Evolutionary conservation across 345 rosid genomes (phyloP).

Genomic region (Clarkia xantiana): DNA sequence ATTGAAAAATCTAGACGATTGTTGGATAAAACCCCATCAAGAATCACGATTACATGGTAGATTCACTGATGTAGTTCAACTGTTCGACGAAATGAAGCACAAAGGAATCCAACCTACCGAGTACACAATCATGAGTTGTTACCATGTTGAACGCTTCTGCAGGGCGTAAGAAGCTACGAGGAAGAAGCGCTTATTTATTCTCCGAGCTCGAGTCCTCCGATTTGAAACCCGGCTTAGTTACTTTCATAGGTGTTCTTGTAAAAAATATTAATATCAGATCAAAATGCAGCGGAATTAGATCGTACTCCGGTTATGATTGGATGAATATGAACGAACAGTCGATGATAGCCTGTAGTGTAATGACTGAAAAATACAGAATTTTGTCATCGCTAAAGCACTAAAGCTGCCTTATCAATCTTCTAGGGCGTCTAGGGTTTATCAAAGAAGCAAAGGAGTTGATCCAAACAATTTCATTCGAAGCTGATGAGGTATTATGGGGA

Average conservation of each 20-base stretch:
- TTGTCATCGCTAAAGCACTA: conserved; percentile 59
- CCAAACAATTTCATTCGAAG: conserved; percentile 32
- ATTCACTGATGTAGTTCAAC: conserved; percentile 37
- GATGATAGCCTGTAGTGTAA: no score
- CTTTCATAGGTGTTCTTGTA: conserved; percentile 52
- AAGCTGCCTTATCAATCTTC: conserved; percentile 47
- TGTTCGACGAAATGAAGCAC: conserved; percentile 42
- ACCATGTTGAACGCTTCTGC: conserved; percentile 62
- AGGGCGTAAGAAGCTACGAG: conserved; percentile 38
- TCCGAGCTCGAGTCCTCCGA: conserved; percentile 30
- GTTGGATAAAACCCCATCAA: conserved; percentile 37
- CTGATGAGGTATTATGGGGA: conserved; percentile 54
- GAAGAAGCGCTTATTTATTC: conserved; percentile 43
- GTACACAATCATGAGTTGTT: conserved; percentile 62
- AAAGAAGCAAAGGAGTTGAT: conserved; percentile 55
- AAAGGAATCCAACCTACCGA: conserved; percentile 32
- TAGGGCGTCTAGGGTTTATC: conserved; percentile 45
- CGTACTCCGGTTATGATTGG: no score
- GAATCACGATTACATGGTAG: conserved; percentile 34
- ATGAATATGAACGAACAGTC: no score
- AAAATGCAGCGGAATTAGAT: no score
- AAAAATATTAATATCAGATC: no score
- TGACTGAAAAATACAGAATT: conserved; percentile 40
- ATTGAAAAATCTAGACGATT: conserved; percentile 35
- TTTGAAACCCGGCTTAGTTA: conserved; percentile 42